Evolutionary conservation across 768 basidiomycete species (phyloP), one percentile per base, ranked within the genome.

Genomic region (Hirschioporus abietinus): DNA sequence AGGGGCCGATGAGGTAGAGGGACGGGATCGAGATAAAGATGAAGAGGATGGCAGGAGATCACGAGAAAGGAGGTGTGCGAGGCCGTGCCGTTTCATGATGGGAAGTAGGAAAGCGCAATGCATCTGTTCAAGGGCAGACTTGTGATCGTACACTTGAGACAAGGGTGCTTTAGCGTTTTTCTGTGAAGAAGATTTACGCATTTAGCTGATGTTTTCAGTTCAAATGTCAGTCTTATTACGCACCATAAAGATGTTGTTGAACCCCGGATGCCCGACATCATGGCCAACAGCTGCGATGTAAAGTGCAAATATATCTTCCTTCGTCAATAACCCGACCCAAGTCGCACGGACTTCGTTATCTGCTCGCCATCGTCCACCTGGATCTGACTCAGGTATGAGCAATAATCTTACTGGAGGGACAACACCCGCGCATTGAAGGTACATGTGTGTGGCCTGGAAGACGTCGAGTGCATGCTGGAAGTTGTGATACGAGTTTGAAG

Each of bases 381-480:
- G 71, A 24, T 72, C 69, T 25, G 63, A 67, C 63, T 84, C 79
- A 65, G 76, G 72, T 58, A 81, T 77, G 52, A 88, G 81, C 58
- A 96, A 79, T 63, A 89, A 84, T 1, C 83, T 83, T 9, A 92
- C 81, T 1, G 91, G 86, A 1, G 97, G 97, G 0, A 95, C 92
- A 74, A 91, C 84, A 34, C 88, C 90, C 18, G 92, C 90, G 30
- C 86, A 82, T 60, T 83, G 84, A 26, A 99, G 82, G 78, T 95
- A 98, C 24, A 86, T 87, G 72, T 97, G 94, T 4, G 88, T 86
- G 0, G 96, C 95, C 74, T 99, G 97, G 24, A 99, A 84, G 18
- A 99, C 97, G 76, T 99, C 97, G 58, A 97, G 81, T 0, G 96
- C 97, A 77, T 99, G 97, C 68, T 93, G 88, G 74, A 96, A 99